Evolutionary conservation across 1,284 basidiomycete species (phyloP), one percentile per base, ranked within the genome.

Genomic region (Fomitopsis betulina): DNA sequence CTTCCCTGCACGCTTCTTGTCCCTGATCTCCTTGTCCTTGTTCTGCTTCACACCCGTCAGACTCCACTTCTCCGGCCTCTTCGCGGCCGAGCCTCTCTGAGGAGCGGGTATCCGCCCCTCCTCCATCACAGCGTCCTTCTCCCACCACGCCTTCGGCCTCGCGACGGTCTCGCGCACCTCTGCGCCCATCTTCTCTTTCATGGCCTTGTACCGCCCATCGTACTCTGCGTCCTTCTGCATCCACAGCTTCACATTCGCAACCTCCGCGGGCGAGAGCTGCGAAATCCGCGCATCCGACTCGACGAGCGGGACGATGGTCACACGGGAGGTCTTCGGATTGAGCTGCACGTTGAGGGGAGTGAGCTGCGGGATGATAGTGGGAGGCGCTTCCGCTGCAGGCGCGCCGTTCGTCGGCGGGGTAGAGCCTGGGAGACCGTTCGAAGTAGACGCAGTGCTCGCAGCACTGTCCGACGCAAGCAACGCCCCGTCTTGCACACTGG

Each of bases 241-340:
- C 81, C 84, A 86, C 3, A 57, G 61, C 60, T 79, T 73, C 61
- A 87, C 73, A 25, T 78, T 64, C 25, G 59, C 59, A 54, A 81
- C 77, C 63, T 86, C 81, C 10, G 70, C 69, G 13, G 74, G 72
- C 0, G 70, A 67, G 37, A 95, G 73, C 0, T 79, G 69, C 2
- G 85, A 86, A 53, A 92, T 84, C 43, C 70, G 68, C 45, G 76
- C 75, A 2, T 75, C 73, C 62, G 85, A 78, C 54, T 81, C 77
- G 53, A 75, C 71, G 43, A 85, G 75, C 3, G 89, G 86, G 2
- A 94, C 80, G 55, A 81, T 73, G 9, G 83, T 81, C 53, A 93
- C 78, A 19, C 79, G 78, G 6, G 90, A 93, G 54, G 85, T 82
- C 37, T 78, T 76, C 27, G 82, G 79, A 68, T 87, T 86, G 57